Evolutionary conservation across 805 yeast genomes (phyloP), one percentile per base, ranked within the genome.

Genomic region (Ogataea corticis): DNA sequence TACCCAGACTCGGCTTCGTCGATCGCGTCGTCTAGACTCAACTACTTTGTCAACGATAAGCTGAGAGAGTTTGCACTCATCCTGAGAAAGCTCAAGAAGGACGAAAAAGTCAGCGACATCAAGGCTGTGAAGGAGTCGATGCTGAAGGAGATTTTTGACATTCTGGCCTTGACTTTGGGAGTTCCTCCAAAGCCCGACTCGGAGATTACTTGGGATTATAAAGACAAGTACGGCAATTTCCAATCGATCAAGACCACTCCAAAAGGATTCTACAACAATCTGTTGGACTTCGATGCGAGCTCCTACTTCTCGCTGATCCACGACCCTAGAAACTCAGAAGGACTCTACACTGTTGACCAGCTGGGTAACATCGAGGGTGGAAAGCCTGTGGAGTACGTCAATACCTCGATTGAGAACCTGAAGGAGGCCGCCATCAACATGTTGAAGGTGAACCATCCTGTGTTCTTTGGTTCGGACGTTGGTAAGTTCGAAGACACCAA

Each of bases 381-480:
- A 11, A 81, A 82, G 58, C 82, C 81, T 33, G 85, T 87, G 31
- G 78, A 79, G 49, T 89, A 89, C 62, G 79, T 89, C 57, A 88
- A 89, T 62, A 75, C 82, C 32, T 81, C 83, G 27, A 75, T 83
- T 46, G 73, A 73, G 18, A 73, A 72, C 21, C 67, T 89, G 49
- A 81, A 87, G 49, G 56, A 74, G 29, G 72, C 83, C 40, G 87
- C 89, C 12, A 80, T 87, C 40, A 74, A 77, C 53, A 82, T 86
- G 75, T 75, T 88, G 61, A 75, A 83, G 65, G 73, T 73, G 47
- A 83, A 87, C 64, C 83, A 84, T 65, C 88, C 96, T 0, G 88
- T 88, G 7, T 89, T 88, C 71, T 89, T 88, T 63, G 96, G 96
- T 5, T 83, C 89, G 12, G 95, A 88, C 63, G 89, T 89, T 19